Base-by-base conservation (phyloP, 2,329 filamentous ascomycete species). In the Xylariaceae sp. region DNA sequence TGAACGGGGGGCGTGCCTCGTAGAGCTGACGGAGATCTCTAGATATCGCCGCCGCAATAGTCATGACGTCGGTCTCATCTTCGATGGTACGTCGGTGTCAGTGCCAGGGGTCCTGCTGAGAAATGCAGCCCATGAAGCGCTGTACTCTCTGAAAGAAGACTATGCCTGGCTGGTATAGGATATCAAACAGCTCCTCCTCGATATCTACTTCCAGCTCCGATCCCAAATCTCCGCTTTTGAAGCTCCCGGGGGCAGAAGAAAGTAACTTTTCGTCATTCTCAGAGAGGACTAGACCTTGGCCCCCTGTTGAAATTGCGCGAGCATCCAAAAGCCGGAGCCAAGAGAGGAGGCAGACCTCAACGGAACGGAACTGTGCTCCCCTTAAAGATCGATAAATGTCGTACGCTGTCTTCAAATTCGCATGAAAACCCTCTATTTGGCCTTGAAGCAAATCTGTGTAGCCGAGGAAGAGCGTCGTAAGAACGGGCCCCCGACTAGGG, bases 11-110 rank as follows among this genome's bases (percentile, higher is more conserved):
- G 2, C 80, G 72, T 29, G 77, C 71, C 2, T 77, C 74, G 60
- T 81, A 81, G 1, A 84, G 65, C 2, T 71, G 68, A n/a, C 76
- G 72, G 6, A 83, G 67, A 60, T 84, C 80, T 11, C 72, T 70
- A 2, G 75, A 71, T 42, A 84, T 84, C 44, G 73, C 69, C 2
- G 78, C 73, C 1, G 76, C 81, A 39, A 80, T 73, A 26, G 75
- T 75, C 79, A 83, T 83, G 1, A 83, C 80, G 50, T 84, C 80
- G 1, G 77, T 82, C 67, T 83, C 80, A 60, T 83, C 81, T 43
- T 81, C 75, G 8, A 83, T 81, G 0, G 80, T 83, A 4, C 80
- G 80, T 6, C 81, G 74, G 20, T 74, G 75, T 9, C 81, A 75
- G 62, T 83, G 80, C 78, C 79, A 83, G 1, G 75, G 80, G 50